Conservation (phyloP, 805 yeast species). For the Saturnispora saitoi region DNA sequence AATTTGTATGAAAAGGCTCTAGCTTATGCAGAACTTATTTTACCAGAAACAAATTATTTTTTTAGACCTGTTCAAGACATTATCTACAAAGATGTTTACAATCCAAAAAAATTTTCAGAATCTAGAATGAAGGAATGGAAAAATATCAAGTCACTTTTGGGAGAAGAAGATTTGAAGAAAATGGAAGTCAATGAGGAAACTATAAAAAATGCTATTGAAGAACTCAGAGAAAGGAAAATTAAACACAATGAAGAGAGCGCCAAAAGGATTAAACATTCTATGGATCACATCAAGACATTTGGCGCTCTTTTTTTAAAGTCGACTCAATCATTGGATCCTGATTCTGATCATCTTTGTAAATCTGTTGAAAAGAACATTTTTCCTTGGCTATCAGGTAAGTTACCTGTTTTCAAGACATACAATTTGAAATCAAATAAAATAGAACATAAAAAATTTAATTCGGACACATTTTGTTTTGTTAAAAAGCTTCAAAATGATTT, state of each 20-base stretch:
- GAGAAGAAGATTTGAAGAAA: conserved; percentile 17
- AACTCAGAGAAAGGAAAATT: conserved; percentile 17
- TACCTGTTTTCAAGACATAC: conserved; percentile 33
- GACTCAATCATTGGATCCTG: neutral
- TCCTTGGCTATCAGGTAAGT: conserved; percentile 34
- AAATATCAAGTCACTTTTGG: conserved; percentile 19
- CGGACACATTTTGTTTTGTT: conserved; percentile 20
- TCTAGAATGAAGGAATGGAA: conserved; percentile 24
- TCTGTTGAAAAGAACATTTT: conserved; percentile 24
- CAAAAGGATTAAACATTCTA: conserved; percentile 18
- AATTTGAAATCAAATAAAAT: conserved; percentile 14
- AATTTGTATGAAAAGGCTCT: conserved; percentile 14
- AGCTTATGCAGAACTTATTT: conserved; percentile 15
- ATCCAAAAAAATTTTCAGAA: conserved; percentile 21
- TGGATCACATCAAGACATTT: conserved; percentile 23
- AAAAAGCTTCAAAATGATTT: conserved; percentile 24
- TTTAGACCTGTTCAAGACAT: conserved; percentile 24
- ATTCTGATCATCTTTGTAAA: conserved; percentile 12
- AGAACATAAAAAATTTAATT: neutral
- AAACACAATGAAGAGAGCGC: conserved; percentile 21
- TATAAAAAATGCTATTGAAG: conserved; percentile 16
- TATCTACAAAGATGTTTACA: conserved; percentile 25
- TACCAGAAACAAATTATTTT: conserved; percentile 18
- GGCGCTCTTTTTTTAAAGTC: conserved; percentile 18
- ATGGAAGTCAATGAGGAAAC: conserved; percentile 20